Base-by-base conservation (phyloP, 2,329 filamentous ascomycete species). In the Cytospora piceae region DNA sequence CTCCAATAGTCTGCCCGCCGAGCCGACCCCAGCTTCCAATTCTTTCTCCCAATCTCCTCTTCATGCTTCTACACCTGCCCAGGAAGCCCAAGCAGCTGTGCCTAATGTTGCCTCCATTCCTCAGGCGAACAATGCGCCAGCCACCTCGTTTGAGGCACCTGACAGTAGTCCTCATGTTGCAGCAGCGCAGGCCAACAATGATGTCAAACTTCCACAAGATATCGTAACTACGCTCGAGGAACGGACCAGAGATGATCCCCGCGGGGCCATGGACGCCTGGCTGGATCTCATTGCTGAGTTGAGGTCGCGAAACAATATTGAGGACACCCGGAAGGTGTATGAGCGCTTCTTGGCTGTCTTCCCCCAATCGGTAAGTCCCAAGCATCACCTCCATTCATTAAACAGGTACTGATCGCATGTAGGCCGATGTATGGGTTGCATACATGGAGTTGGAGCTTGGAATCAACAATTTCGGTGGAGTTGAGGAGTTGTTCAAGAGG, bases 191-290 rank as follows among this genome's bases (percentile, higher is more conserved):
- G 91, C 96, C 78, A 86, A 86, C 70, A 84, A 94, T 72, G 88
- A 90, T 65, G 86, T 94, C 66, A 34, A 61, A 27, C 32, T 56
- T 20, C 63, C 60, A 20, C 58, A 68, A 49, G 66, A 68, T 66
- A 51, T 66, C 22, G 64, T 68, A 65, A 68, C 63, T 24, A 58
- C 56, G 52, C 83, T 98, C 73, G 94, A 99, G 81, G 92, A 95
- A 76, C 89, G 94, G 74, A 90, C 98, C 76, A 90, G 90, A 75
- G 92, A 97, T 74, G 95, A 99, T 74, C 92, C 94, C 20, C 91
- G 93, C 72, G 95, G 94, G 73, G 94, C 97, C 72, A 87, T 95
- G 77, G 91, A 95, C 75, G 93, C 94, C 37, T 99, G 95, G 95
- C 81, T 96, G 72, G 86, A 87, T 70, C 83, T 99, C 74, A 94